A percentile compares a stretch with the other conserved stretches of the same genome.
These are phyloP conservation scores for Filobasidium wieringae DNA, from an alignment of 768 basidiomycete species.

Conservation along the genomic window DNA sequence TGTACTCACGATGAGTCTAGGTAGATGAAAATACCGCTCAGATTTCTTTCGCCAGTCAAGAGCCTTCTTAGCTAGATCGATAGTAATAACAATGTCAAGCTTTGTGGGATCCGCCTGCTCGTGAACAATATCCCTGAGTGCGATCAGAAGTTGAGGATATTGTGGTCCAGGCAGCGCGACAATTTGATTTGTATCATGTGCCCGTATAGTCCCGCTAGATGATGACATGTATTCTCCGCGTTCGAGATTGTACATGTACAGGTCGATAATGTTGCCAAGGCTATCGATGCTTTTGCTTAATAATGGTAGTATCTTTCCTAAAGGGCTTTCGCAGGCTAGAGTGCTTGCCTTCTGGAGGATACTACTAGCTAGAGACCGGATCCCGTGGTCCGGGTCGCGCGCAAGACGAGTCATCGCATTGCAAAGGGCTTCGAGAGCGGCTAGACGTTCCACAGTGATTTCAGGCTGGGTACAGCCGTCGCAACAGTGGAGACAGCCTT, in stretches of 20 bases:
- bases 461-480: neutral
- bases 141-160: neutral
- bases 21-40: conserved; percentile 4
- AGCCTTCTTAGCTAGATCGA: neutral
- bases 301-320: neutral
- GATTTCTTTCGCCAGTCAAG: neutral
- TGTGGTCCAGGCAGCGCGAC: too few relatives aligned
- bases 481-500: neutral
- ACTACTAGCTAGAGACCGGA: neutral
- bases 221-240: neutral
- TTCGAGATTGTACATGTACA: neutral
- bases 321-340: neutral
- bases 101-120: neutral
- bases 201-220: neutral
- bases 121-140: neutral
- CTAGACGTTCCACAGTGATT: neutral
- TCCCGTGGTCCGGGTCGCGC: neutral
- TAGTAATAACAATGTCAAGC: neutral
- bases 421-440: neutral
- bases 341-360: neutral
- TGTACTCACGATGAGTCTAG: conserved; percentile 1
- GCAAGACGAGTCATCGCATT: neutral
- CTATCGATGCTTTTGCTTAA: neutral
- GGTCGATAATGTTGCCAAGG: neutral
- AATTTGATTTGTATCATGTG: neutral